Evolutionary conservation across 305 asterid species (phyloP).

Genomic region (Fraxinus xanthoxyloides): DNA sequence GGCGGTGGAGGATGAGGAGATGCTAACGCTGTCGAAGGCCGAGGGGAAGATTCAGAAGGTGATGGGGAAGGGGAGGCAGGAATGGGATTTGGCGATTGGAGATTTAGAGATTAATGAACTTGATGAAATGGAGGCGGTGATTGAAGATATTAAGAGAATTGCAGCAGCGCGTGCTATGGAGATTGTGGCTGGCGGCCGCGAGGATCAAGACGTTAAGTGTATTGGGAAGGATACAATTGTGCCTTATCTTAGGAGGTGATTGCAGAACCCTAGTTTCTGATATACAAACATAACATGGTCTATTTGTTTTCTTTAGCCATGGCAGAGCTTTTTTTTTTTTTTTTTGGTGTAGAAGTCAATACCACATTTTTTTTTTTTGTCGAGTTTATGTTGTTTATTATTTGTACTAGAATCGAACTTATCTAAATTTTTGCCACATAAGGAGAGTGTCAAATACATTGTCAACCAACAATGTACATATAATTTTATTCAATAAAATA

Average conservation of each 20-base stretch:
- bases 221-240: neutral
- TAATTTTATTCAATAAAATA: too few species aligned
- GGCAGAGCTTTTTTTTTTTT: neutral
- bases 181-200: constrained; percentile 1
- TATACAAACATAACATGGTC: neutral
- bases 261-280: neutral
- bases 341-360: neutral
- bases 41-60: constrained; percentile 11
- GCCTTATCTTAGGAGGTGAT: constrained; percentile 4
- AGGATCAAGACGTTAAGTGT: neutral
- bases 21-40: neutral
- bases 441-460: too few species aligned
- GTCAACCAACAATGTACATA: too few species aligned
- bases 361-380: too few species aligned
- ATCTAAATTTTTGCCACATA: too few species aligned
- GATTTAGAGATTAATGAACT: constrained; percentile 26
- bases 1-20: constrained; percentile 2
- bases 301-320: neutral
- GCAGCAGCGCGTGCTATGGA: constrained; percentile 24
- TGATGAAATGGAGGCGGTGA: constrained; percentile 15
- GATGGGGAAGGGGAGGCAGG: constrained; percentile 1
- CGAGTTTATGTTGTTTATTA: neutral
- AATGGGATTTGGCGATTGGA: constrained; percentile 16
- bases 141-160: constrained; percentile 20
- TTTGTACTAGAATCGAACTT: neutral